phyloP scores from a whole-genome alignment of 192 early-diverging fungal species.

The Piromyces sp. region DNA sequence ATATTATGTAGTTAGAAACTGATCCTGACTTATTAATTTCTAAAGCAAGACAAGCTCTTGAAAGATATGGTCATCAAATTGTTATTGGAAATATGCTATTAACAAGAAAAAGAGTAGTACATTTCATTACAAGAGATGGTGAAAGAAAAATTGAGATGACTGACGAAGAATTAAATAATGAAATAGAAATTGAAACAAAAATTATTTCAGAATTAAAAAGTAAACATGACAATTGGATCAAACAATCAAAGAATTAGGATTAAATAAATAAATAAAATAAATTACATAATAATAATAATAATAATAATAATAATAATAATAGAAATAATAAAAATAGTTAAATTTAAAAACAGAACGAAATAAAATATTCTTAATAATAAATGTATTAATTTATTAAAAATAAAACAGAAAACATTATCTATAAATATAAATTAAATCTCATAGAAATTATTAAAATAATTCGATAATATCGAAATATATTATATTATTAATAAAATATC shows the following conservation, averaged over 20 bases:
- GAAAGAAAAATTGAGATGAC: slow-evolving; percentile 23
- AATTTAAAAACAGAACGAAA: no score
- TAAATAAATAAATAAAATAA: no score
- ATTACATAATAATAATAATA: no score
- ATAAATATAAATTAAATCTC: no score
- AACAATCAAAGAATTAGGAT: background rate
- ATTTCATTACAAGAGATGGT: slow-evolving; percentile 13
- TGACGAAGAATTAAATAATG: slow-evolving; percentile 22
- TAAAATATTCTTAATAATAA: no score
- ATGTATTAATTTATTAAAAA: no score
- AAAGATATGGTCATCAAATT: slow-evolving; percentile 84
- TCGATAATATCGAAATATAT: no score
- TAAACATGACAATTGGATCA: slow-evolving; percentile 53
- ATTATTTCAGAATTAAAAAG: slow-evolving; percentile 53
- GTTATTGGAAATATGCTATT: slow-evolving; percentile 88
- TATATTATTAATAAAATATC: no score
- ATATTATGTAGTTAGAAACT: slow-evolving; percentile 65
- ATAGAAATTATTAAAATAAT: no score
- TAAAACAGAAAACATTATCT: no score
- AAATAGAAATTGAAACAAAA: slow-evolving; percentile 49
- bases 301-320: no score
- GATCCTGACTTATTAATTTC: slow-evolving; percentile 59
- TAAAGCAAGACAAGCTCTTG: slow-evolving; percentile 64
- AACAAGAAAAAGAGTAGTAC: slow-evolving; percentile 75
- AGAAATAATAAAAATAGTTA: no score